Evolutionary conservation across 2,329 filamentous ascomycete genomes (phyloP).

Genomic region (Dactylonectria macrodidyma): DNA sequence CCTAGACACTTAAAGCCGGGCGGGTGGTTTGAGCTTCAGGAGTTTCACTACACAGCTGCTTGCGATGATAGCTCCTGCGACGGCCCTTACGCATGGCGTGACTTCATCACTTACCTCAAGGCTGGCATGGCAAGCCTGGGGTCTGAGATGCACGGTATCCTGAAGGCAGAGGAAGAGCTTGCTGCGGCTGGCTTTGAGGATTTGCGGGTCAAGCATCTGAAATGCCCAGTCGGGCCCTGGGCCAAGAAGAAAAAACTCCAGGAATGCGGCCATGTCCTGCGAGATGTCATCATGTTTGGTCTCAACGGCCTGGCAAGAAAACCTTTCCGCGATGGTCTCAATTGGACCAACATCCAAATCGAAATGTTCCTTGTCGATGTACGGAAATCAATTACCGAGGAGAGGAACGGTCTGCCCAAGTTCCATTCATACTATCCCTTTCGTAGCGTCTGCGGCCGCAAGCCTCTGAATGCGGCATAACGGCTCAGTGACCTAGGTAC

Average conservation of each 20-base stretch:
- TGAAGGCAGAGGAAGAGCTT: slow-evolving; percentile 54
- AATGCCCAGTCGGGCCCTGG: slow-evolving; percentile 66
- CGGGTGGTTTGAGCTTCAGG: slow-evolving; percentile 66
- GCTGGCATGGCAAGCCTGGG: slow-evolving; percentile 60
- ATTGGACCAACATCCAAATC: slow-evolving; percentile 59
- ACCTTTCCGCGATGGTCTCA: slow-evolving; percentile 57
- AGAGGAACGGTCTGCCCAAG: slow-evolving; percentile 51
- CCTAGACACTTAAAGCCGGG: slow-evolving; percentile 66
- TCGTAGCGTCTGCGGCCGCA: slow-evolving; percentile 56
- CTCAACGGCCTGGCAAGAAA: slow-evolving; percentile 56
- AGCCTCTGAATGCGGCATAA: slow-evolving; percentile 48
- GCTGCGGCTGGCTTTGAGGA: slow-evolving; percentile 58
- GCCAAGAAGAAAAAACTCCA: slow-evolving; percentile 58
- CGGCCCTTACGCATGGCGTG: slow-evolving; percentile 62
- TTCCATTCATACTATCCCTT: slow-evolving; percentile 59
- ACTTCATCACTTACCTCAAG: slow-evolving; percentile 60
- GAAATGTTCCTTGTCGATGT: slow-evolving; percentile 61
- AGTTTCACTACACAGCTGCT: slow-evolving; percentile 58
- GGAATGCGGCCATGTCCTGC: slow-evolving; percentile 62
- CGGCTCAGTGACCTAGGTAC: no score
- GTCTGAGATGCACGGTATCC: slow-evolving; percentile 60
- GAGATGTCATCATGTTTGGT: slow-evolving; percentile 59
- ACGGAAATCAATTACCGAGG: slow-evolving; percentile 55
- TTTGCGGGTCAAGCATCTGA: slow-evolving; percentile 59
- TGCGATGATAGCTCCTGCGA: slow-evolving; percentile 63